Percentiles rank a stretch among this genome's conserved stretches.
Conservation (phyloP, 306 rosid species). For the Inga laurina region DNA sequence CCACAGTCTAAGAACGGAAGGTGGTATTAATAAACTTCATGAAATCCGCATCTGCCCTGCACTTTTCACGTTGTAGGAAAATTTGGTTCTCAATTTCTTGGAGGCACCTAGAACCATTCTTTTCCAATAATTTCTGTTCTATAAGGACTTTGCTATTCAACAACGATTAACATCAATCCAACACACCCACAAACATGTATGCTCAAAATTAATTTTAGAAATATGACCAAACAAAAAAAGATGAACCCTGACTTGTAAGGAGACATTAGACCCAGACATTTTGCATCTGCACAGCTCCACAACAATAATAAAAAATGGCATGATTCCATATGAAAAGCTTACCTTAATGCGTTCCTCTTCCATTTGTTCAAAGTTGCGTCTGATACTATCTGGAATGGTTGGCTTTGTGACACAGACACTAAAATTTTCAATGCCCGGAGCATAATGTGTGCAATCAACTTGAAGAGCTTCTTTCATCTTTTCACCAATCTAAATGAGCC, state of each 20-base stretch:
- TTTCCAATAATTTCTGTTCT: too few relatives aligned
- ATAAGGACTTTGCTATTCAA: conserved; percentile 90
- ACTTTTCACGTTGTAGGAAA: too few relatives aligned
- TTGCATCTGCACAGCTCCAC: not conserved
- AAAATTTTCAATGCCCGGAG: conserved; percentile 87
- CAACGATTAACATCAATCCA: conserved; percentile 78
- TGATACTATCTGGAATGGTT: conserved; percentile 65
- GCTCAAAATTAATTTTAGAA: conserved; percentile 17
- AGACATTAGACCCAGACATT: not conserved
- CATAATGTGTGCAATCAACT: conserved; percentile 85
- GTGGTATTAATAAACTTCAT: too few relatives aligned
- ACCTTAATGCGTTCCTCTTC: conserved; percentile 98
- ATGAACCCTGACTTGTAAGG: conserved; percentile 19
- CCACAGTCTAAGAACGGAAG: too few relatives aligned
- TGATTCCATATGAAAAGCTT: conserved; percentile 5
- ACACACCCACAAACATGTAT: not conserved
- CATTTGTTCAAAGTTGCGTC: conserved; percentile 79
- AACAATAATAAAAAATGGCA: conserved; percentile 28
- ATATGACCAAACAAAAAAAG: not conserved
- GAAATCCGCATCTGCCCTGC: too few relatives aligned
- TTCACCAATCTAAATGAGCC: conserved; percentile 78
- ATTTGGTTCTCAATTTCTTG: too few relatives aligned
- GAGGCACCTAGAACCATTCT: too few relatives aligned
- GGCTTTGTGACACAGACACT: conserved; percentile 89
- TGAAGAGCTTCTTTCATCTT: conserved; percentile 95